Base-by-base conservation (phyloP, 441 rosid genomes). In the Flueggea neowawraea region DNA sequence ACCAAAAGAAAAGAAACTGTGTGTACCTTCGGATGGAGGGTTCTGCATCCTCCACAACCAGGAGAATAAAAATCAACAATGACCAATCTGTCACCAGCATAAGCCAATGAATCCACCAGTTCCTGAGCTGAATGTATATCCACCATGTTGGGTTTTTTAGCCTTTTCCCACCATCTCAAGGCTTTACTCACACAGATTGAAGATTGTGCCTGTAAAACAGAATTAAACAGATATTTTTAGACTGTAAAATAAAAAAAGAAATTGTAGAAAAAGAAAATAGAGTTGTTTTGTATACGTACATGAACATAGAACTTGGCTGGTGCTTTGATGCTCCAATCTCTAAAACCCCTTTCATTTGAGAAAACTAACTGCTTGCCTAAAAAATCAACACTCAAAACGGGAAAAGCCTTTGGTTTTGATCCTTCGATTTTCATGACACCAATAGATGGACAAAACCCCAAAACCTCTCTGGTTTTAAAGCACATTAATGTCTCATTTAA, bases 131-230 rank as follows among this genome's bases (percentile, higher is more conserved):
- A 81, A 10, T 67, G 75, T 57, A 85, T 84, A 76, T 85, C 86
- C 17, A 78, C 32, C 92, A 84, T 82, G 81, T 89, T 87, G 36
- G 84, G 79, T 65, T 68, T 62, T 16, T 61, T 63, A 62, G 77
- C 80, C 17, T 87, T 85, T 39, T 89, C 92, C 98, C 96, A 87
- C 98, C 98, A 89, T 75, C 83, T 81, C 78, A 67, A 53, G 52
- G 69, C 72, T 67, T 72, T 82, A 57, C 80, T 71, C 36, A 74
- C 75, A 70, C 83, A 81, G 36, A 72, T 50, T 32, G 78, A 73
- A 50, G 78, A 64, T 68, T 72, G 78, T 48, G 77, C 74, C 91
- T 83, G 70, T 28, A 60, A 71, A 36, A 0, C 39, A 65, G 5
- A 60, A 32, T 55, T 16, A 22, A 22, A 22, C 28, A 22, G 28